Evolutionary conservation across 257 asterid genomes (phyloP).

Genomic region (Handroanthus guayacan): DNA sequence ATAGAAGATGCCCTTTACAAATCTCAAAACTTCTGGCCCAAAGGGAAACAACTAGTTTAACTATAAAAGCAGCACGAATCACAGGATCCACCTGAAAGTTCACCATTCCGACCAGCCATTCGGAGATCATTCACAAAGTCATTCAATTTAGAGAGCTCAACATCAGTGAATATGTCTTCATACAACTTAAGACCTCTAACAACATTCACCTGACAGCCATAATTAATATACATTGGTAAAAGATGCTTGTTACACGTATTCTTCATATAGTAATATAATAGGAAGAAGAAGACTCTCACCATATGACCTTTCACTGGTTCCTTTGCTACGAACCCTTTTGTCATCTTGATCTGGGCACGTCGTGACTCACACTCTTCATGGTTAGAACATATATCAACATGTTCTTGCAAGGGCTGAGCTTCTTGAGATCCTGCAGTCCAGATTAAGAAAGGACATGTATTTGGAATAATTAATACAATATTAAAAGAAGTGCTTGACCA

Average conservation of each 20-base stretch:
- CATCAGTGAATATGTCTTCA: conserved; percentile 65
- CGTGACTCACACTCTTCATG: conserved; percentile 73
- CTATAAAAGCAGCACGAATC: conserved; percentile 71
- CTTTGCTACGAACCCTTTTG: conserved; percentile 67
- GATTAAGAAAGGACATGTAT: conserved; percentile 4
- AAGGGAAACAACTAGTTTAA: conserved; percentile 77
- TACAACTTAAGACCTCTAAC: conserved; percentile 83
- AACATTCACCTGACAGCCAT: conserved; percentile 68
- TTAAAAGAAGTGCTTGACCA: not conserved
- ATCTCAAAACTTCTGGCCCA: conserved; percentile 82
- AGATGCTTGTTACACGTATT: not conserved
- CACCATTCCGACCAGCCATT: conserved; percentile 78
- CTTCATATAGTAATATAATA: too few relatives aligned
- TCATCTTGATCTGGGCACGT: conserved; percentile 64
- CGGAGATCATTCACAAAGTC: conserved; percentile 75
- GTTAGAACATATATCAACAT: conserved; percentile 58
- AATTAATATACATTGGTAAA: conserved; percentile 10
- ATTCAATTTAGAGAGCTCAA: conserved; percentile 69
- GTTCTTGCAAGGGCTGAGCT: conserved; percentile 49
- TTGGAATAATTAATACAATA: not conserved
- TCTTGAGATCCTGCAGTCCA: conserved; percentile 67
- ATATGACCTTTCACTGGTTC: conserved; percentile 74
- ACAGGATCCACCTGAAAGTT: conserved; percentile 90
- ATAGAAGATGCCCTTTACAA: conserved; percentile 73
- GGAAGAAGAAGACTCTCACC: conserved; percentile 50